Evolutionary conservation across 306 rosid species (phyloP), one percentile per base, ranked within the genome.

Genomic region (Rubus idaeus): DNA sequence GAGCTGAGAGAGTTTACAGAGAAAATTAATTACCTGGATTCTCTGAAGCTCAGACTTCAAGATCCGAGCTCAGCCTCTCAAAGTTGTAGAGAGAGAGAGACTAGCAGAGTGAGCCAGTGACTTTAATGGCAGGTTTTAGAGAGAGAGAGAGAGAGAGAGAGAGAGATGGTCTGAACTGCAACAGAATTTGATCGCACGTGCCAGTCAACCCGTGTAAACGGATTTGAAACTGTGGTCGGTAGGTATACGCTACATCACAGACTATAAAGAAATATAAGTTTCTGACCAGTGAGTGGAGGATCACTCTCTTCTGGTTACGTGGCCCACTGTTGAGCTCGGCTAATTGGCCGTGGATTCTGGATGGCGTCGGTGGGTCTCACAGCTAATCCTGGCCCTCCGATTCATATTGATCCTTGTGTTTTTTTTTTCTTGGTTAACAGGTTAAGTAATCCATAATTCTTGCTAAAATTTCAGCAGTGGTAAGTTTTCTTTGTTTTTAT

Each of bases 21-120:
- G 62, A 70, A 49, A 49, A 2, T n/a, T 23, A 49, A 2, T 62
- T 81, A 80, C 85, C 71, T 50, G 83, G 84, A 81, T 74, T 73
- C 52, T 14, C 21, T 53, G 23, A 53, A 74, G 61, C 80, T 73
- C 67, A 53, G 21, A 51, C 50, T 50, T 40, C 75, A 78, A 87
- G 89, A 84, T 82, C 82, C 64, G 77, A 78, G 58, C 42, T 70
- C 18, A 47, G 75, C 74, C 71, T 76, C 83, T 62, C 45, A 23
- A 68, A 68, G 51, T 21, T 69, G 69, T 70, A 56, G n/a, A 46
- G 37, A n/a, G 26, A 77, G 23, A 23, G 57, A 66, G 26, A 1
- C 35, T 30, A n/a, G 53, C n/a, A 64, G 60, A 78, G 45, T 11
- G 46, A 13, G 70, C 7, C 41, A 37, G 26, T 3, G 16, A 70